A percentile compares a stretch with the other conserved stretches of the same genome.
phyloP scores from a whole-genome alignment of 805 yeast species.

The Candida khao-thaluensis region DNA sequence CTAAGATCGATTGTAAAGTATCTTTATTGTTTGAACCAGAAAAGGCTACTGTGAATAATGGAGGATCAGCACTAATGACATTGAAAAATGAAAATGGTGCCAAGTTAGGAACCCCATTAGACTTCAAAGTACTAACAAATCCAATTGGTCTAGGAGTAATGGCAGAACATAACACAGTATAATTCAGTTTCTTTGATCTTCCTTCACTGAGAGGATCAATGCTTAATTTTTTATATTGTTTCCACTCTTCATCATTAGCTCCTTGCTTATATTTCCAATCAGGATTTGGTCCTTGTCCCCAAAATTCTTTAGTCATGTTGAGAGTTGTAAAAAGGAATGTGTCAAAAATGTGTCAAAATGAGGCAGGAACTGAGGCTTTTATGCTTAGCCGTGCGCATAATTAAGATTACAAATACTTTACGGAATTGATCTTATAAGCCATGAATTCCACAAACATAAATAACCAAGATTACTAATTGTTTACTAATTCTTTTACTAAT shows the following conservation, averaged over 20 bases:
- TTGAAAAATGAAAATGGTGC: slow-evolving; percentile 63
- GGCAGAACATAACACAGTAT: slow-evolving; percentile 51
- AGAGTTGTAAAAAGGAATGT: no score
- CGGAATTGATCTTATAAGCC: no score
- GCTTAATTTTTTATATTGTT: slow-evolving; percentile 39
- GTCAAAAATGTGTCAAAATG: no score
- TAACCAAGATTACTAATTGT: no score
- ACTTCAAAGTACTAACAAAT: slow-evolving; percentile 48
- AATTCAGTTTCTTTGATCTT: slow-evolving; percentile 44
- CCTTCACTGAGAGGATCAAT: slow-evolving; percentile 49
- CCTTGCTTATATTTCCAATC: slow-evolving; percentile 45
- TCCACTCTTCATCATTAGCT: slow-evolving; percentile 46
- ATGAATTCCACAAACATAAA: no score
- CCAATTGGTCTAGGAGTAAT: slow-evolving; percentile 63
- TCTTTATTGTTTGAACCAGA: slow-evolving; percentile 48
- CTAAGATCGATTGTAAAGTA: slow-evolving; percentile 47
- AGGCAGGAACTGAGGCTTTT: slow-evolving; percentile 2
- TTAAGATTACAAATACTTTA: not conserved
- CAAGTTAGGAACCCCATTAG: slow-evolving; percentile 46
- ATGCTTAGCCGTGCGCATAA: no score
- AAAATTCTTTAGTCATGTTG: slow-evolving; percentile 7
- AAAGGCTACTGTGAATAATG: slow-evolving; percentile 52
- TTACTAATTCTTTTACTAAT: no score
- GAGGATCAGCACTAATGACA: slow-evolving; percentile 53
- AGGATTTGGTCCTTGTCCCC: slow-evolving; percentile 21